Evolutionary conservation across 768 basidiomycete species (phyloP), one percentile per base, ranked within the genome.

Genomic region (Calocera viscosa): DNA sequence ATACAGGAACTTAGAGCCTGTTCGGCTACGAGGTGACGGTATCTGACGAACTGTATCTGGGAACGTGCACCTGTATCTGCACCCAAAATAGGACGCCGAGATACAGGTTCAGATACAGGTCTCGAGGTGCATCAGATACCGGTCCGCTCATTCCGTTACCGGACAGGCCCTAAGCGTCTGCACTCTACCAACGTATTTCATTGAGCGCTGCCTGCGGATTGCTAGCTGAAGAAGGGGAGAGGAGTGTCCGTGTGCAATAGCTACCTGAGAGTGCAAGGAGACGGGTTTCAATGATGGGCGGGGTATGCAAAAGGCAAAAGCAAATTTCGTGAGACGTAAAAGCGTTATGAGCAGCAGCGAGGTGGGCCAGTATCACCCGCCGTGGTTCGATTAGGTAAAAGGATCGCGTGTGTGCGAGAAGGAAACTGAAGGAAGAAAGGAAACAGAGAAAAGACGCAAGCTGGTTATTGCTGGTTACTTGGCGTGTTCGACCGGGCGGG

Each of bases 231-330:
- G 14, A 49, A 24, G 24, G 49, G 49, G 22, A 49, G 49, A 26
- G 10, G 49, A 49, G 49, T 26, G 49, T 49, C 49, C 49, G 49
- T 49, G 12, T 49, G 49, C 24, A 7, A 40, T 40, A 40, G 10
- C 39, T 40, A 40, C 39, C 39, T 49, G 14, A 14, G 49, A n/a
- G 49, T 49, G 49, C 49, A 49, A 10, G 49, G 49, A 49, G 49
- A 49, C 10, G 49, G 49, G 49, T 49, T 14, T 49, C 49, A 49
- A 49, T n/a, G 49, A 49, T 49, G 49, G 49, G 49, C 49, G 10
- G 49, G 49, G 49, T 49, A 49, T 49, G 24, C 8, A 49, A 26
- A n/a, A n/a, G n/a, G n/a, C n/a, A n/a, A n/a, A n/a, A n/a, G n/a
- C n/a, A n/a, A n/a, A n/a, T n/a, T n/a, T 49, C 49, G 22, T 49